Percentiles rank a stretch among this genome's conserved stretches.
Conservation (phyloP, 2,329 filamentous ascomycete species). For the Cladosporium cucumerinum region DNA sequence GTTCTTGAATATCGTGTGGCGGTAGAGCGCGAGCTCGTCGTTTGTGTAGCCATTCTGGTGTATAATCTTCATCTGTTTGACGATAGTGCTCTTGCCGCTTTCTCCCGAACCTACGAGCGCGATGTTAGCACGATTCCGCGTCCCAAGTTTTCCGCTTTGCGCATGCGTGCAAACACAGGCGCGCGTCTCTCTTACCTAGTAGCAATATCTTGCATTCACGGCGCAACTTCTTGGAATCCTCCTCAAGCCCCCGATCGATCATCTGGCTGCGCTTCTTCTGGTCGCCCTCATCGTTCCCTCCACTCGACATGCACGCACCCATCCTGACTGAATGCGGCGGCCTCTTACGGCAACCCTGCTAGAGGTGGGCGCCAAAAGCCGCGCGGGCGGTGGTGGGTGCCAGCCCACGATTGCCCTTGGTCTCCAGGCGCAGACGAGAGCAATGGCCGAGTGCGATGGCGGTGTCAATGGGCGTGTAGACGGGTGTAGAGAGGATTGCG, state of each 20-base stretch:
- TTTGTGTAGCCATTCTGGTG: conserved; percentile 96
- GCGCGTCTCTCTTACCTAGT: conserved; percentile 62
- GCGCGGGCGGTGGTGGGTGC: conserved; percentile 16
- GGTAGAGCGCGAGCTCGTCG: conserved; percentile 90
- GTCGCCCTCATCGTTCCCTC: conserved; percentile 78
- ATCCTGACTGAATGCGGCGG: conserved; percentile 49
- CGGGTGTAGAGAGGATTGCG: not conserved
- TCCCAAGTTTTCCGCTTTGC: not conserved
- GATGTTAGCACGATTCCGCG: conserved; percentile 19
- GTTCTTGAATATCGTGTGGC: conserved; percentile 97
- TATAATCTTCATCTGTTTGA: conserved; percentile 99
- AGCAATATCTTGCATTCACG: conserved; percentile 98
- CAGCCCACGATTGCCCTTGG: conserved; percentile 12
- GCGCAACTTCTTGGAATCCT: conserved; percentile 87
- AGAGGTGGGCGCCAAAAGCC: conserved; percentile 25
- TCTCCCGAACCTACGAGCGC: conserved; percentile 76
- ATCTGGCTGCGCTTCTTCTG: conserved; percentile 95
- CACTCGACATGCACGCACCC: conserved; percentile 92
- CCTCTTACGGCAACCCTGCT: conserved; percentile 30
- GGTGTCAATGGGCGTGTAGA: conserved; percentile 11
- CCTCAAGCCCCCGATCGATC: conserved; percentile 90
- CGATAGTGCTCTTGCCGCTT: conserved; percentile 98
- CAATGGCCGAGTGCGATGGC: not conserved
- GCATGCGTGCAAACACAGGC: not conserved
- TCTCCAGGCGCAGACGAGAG: conserved; percentile 11